phyloP scores from a whole-genome alignment of 83 land plant genomes.

The Picea mariana region DNA sequence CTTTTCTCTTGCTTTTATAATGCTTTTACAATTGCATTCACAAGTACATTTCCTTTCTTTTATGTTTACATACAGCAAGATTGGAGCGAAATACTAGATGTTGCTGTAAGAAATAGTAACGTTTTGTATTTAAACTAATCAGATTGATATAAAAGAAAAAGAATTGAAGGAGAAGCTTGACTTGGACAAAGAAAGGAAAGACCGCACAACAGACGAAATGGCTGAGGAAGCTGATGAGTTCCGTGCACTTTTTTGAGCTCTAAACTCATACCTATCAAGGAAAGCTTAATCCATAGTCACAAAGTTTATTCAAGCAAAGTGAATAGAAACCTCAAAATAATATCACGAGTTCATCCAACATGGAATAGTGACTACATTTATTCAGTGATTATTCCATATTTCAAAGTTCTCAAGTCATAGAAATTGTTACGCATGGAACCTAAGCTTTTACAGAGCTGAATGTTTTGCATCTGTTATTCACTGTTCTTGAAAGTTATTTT shows the following conservation, averaged over 20 bases:
- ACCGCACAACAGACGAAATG: slow-evolving; percentile 82
- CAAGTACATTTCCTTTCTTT: neutral
- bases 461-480: no score
- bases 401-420: no score
- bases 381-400: no score
- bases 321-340: no score
- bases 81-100: neutral
- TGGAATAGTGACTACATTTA: no score
- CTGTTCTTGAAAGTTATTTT: no score
- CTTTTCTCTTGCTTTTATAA: neutral
- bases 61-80: neutral
- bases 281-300: no score
- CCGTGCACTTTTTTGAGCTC: slow-evolving; percentile 56
- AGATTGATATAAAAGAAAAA: slow-evolving; percentile 85
- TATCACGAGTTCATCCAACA: no score
- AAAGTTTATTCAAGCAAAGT: no score
- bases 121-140: neutral
- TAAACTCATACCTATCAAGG: no score
- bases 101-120: neutral
- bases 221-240: slow-evolving; percentile 79
- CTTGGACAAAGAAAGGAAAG: slow-evolving; percentile 83
- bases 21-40: neutral
- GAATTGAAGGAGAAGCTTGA: slow-evolving; percentile 73
- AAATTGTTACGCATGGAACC: no score
- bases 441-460: no score